Base-by-base conservation (phyloP, 345 rosid genomes). In the Citrus medica region DNA sequence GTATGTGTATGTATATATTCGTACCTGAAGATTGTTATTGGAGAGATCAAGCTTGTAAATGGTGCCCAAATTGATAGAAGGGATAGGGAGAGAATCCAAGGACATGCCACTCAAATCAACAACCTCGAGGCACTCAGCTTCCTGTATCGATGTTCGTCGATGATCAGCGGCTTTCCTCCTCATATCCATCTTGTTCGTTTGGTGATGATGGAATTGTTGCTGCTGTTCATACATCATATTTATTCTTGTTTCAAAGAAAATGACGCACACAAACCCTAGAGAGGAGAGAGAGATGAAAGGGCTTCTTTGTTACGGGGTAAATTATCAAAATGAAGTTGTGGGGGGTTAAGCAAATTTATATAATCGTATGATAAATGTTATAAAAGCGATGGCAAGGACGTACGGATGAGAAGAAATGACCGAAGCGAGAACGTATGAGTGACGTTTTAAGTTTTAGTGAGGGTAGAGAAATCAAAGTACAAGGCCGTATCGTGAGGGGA, bases 1-100 rank as follows among this genome's bases (percentile, higher is more conserved):
- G 7, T 53, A 6, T 5, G 3, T 5, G 22, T 33, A 33, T 33
- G 6, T 53, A 42, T 42, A 21, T 5, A 9, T 55, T 21, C 9
- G 9, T 75, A 93, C 98, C 91, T 89, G 93, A 77, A 95, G 91
- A 85, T 95, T 93, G 80, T 93, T 95, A 76, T 90, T 89, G 80
- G 97, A 93, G 76, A 95, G 94, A 77, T 95, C 90, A 6, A 95
- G 87, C 74, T 90, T 91, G 83, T 86, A 89, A 79, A 95, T 88
- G 22, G 80, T 66, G 19, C 85, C 86, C 77, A 95, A 78, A 81
- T 90, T 90, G 40, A 92, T 80, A 59, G 94, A 73, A 81, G 93
- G 90, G 48, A 62, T 83, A 0, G 93, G 88, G 37, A 95, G 87
- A 78, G 86, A 81, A n/a, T 89, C 86, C 78, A 94, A 81, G 25